These are phyloP conservation scores for Scheffersomyces stambukii DNA, from an alignment of 1,139 yeast genomes.

Conservation along the genomic window DNA sequence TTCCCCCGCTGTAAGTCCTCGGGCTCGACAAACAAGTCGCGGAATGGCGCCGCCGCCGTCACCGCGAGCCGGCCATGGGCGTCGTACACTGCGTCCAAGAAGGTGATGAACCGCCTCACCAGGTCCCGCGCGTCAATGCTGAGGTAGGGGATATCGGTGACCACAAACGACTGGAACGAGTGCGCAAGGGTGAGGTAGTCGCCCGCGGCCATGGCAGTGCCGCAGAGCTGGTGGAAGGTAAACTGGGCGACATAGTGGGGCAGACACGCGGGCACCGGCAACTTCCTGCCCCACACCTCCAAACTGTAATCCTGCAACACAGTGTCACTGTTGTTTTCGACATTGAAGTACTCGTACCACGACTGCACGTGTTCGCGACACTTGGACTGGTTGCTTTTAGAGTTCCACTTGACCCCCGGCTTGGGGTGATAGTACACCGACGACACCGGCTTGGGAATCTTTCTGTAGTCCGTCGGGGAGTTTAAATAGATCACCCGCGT, in stretches of 20 bases:
- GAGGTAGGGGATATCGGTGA: constrained; percentile 88
- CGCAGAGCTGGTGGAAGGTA: constrained; percentile 81
- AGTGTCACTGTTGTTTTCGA: constrained; percentile 33
- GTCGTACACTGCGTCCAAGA: constrained; percentile 92
- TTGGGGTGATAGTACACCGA: constrained; percentile 77
- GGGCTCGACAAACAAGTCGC: constrained; percentile 81
- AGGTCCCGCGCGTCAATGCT: constrained; percentile 76
- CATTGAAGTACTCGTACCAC: constrained; percentile 77
- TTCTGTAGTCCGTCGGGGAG: constrained; percentile 92
- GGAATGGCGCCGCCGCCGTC: constrained; percentile 82
- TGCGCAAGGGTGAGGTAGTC: constrained; percentile 83
- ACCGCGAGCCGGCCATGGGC: constrained; percentile 83
- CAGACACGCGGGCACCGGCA: constrained; percentile 69
- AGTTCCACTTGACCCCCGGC: constrained; percentile 53
- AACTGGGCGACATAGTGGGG: constrained; percentile 86
- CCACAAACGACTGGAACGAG: constrained; percentile 70
- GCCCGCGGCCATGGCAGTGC: constrained; percentile 88
- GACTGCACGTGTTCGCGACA: constrained; percentile 60
- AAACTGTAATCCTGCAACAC: constrained; percentile 34
- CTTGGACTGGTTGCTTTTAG: constrained; percentile 48
- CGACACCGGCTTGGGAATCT: constrained; percentile 77
- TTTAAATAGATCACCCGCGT: constrained; percentile 77
- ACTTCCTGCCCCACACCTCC: constrained; percentile 83
- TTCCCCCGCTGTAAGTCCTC: constrained; percentile 57
- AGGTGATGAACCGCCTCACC: constrained; percentile 87